Evolutionary conservation across 2,329 filamentous ascomycete species (phyloP), one percentile per base, ranked within the genome.

Genomic region (Scedosporium minutisporum): DNA sequence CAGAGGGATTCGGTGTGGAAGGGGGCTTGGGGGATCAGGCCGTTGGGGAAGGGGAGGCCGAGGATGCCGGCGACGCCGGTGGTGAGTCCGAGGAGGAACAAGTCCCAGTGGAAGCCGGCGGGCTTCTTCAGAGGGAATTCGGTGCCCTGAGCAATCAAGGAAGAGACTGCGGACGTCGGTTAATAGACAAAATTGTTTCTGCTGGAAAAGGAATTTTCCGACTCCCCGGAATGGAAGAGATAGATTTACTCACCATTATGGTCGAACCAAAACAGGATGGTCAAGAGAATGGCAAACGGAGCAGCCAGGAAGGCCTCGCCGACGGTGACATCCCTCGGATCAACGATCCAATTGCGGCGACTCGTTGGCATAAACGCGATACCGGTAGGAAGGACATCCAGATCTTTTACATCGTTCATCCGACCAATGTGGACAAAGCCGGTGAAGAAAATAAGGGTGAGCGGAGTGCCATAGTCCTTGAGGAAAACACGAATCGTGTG

Each of bases 181-280:
- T 14, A 38, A 14, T 14, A 9, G 33, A 38, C n/a, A 3, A 29
- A 33, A 7, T 33, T 33, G 29, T 7, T 9, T 33, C 29, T 33
- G 7, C 29, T 33, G 7, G 6, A 33, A 4, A 6, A 29, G 27
- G 6, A 3, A 27, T 3, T 27, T 5, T 5, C 25, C 25, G 5
- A 3, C 25, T 27, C 25, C 5, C 25, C 5, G 5, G 25, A 27
- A 38, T 38, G 33, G 33, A 38, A 38, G 9, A 38, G 10, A 14
- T 14, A 38, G 33, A 1, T 38, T 38, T 38, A 66, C 77, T 65
- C 77, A 90, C 88, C 88, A 68, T 95, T 96, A 70, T 96, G 91
- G 70, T 96, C 91, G 71, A 95, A 96, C 77, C 89, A 96, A 71
- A 96, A 96, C 4, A 96, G 76, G 23, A 96, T 86, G 0, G 91